Evolutionary conservation across 2,329 filamentous ascomycete genomes (phyloP), one percentile per base, ranked within the genome.

Genomic region (Penicillium capsulatum): DNA sequence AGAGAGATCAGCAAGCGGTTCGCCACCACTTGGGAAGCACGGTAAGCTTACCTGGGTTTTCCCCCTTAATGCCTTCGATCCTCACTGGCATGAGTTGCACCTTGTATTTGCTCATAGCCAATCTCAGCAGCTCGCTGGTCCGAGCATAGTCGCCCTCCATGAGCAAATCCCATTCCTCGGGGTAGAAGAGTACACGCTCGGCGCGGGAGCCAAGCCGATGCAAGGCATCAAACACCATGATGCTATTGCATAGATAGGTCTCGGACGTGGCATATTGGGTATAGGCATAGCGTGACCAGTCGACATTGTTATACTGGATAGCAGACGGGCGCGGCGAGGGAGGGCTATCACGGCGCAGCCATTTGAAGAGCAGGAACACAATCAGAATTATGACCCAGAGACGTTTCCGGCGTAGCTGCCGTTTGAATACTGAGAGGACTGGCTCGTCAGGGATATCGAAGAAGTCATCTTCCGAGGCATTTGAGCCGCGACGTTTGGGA

Each of bases 101-200:
- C 7, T 70, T 66, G 57, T 75, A 78, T 14, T 63, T 55, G 37
- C 72, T 65, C 45, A 65, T 63, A 15, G 76, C 76, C 49, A 73
- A 45, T 4, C 67, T 51, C 10, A 79, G 57, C 43, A 79, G 54
- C 45, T 73, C 69, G 41, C 70, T 70, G 26, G 59, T 53, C 11
- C 64, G 59, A 44, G 64, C 61, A 20, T 40, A 44, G 11, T 52
- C 47, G 33, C 48, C 48, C 8, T 60, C 54, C 3, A 65, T 47
- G 3, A 55, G 32, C 29, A 64, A 46, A 46, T 66, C 63, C 65
- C 66, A 68, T 14, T 58, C 47, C n/a, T 63, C 50, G 1, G 67
- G 67, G 38, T 68, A 70, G 36, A 69, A 65, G 17, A 70, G 50
- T 7, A 70, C 47, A 4, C 65, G 58, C 13, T 67, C 60, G 3